phyloP scores from a whole-genome alignment of 306 rosid genomes.

The Cotoneaster glaucophyllus region DNA sequence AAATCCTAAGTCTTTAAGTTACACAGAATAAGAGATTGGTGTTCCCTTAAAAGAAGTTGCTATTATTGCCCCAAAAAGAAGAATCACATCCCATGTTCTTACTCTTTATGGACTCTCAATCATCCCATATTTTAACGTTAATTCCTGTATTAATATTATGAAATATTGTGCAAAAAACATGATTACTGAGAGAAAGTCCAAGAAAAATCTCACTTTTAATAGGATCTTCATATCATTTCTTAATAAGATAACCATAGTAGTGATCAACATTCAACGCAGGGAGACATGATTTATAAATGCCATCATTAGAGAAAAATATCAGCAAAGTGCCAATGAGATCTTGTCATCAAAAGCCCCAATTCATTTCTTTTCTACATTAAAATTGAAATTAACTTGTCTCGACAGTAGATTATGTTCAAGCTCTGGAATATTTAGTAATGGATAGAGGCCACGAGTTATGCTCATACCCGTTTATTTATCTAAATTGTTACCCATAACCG shows the following conservation, averaged over 20 bases:
- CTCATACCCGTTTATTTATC: too few relatives aligned
- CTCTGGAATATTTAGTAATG: not conserved
- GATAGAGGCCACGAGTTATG: not conserved
- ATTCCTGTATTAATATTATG: too few relatives aligned
- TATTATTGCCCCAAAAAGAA: not conserved
- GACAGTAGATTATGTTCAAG: not conserved
- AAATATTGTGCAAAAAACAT: too few relatives aligned
- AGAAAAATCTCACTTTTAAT: too few relatives aligned
- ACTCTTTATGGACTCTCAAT: too few relatives aligned
- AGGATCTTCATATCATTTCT: too few relatives aligned
- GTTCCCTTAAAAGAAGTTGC: not conserved
- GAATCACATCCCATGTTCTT: not conserved
- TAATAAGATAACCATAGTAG: not conserved
- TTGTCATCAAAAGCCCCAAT: not conserved
- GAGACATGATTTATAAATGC: not conserved
- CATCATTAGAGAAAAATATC: not conserved
- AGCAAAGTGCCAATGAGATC: not conserved
- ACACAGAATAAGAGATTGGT: not conserved
- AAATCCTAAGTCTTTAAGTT: too few relatives aligned
- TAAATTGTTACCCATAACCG: too few relatives aligned
- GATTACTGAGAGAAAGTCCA: fast-evolving
- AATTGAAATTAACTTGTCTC: not conserved
- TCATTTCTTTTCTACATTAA: not conserved
- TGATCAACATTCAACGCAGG: not conserved
- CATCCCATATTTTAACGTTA: too few relatives aligned